Evolutionary conservation across 2,329 filamentous ascomycete genomes (phyloP).

Genomic region (Intubia oerlemansii): DNA sequence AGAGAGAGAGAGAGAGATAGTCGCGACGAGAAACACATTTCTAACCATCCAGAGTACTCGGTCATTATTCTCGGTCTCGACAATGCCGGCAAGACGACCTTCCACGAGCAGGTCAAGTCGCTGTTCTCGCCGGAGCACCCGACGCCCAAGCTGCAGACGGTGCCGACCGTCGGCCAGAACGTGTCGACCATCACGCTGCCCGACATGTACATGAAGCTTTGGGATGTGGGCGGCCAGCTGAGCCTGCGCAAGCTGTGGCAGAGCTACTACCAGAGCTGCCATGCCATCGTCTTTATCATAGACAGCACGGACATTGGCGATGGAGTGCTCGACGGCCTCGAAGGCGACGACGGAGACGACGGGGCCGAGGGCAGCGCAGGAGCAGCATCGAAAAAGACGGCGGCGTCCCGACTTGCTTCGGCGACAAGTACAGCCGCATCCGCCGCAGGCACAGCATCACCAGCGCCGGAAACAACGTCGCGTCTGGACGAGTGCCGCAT

Average conservation of each 20-base stretch:
- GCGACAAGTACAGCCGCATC: too few relatives aligned
- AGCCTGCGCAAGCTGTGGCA: conserved; percentile 82
- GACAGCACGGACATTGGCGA: conserved; percentile 88
- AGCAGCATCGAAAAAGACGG: too few relatives aligned
- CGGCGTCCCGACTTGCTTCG: too few relatives aligned
- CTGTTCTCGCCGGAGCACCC: conserved; percentile 47
- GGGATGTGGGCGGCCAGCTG: conserved; percentile 93
- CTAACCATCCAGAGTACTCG: conserved; percentile 56
- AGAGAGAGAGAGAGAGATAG: background rate
- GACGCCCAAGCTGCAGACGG: conserved; percentile 57
- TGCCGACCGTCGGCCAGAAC: conserved; percentile 94
- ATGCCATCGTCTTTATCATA: conserved; percentile 95
- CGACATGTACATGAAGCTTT: conserved; percentile 95
- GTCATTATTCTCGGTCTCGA: conserved; percentile 92
- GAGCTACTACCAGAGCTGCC: conserved; percentile 81
- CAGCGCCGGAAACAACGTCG: conserved; percentile 15
- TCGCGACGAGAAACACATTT: background rate
- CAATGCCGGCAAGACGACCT: conserved; percentile 95
- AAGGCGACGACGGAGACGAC: background rate
- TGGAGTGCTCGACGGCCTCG: conserved; percentile 35
- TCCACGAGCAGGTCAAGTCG: conserved; percentile 89
- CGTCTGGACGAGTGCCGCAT: conserved; percentile 73
- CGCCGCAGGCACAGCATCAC: too few relatives aligned
- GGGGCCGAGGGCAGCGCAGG: background rate
- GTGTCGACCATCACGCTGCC: conserved; percentile 77